Base-by-base conservation (phyloP, 208 protist species). In the Crithidia sp. region DNA sequence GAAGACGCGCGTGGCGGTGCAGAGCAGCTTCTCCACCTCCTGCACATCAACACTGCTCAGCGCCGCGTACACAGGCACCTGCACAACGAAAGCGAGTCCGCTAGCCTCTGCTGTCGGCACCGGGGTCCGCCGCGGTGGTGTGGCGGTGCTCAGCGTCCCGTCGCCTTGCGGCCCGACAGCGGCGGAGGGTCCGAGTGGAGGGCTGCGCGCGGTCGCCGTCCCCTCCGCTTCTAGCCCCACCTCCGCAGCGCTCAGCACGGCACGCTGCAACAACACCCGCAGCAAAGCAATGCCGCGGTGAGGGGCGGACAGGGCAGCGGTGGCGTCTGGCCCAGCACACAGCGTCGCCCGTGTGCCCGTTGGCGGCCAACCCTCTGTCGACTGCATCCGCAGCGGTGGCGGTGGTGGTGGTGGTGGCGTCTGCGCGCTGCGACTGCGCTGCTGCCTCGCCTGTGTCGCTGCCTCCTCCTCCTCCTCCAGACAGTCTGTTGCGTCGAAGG, bases 241-340 rank as follows among this genome's bases (percentile, higher is more conserved):
- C 56, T 73, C 61, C 7, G 57, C 28, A 5, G 56, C 47, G 17
- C 75, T 74, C 55, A 92, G 66, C 47, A 89, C 79, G 0, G 77
- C 77, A 47, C 84, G 87, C 71, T 88, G 82, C 61, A 86, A 59
- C 47, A 92, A 41, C 44, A 92, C 67, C 7, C 81, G 87, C 61
- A 92, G 67, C 61, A 92, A 72, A 5, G 79, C 77, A 44, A 87
- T 60, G 47, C 45, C 66, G 71, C 78, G 79, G 62, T 71, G 68
- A 54, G 13, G 62, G 12, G 49, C 39, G 12, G 19, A 39, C 47
- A 28, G 19, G 16, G 28, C 44, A 12, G 28, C 43, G 36, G 50
- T 39, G 39, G 43, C 13, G 28, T 28, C 28, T 28, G 28, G 28
- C 28, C 28, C 28, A 28, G 28, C 28, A 28, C 28, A 1, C 28